phyloP scores from a whole-genome alignment of 169 alveolate species.

The Ichthyophthirius multifiliis region DNA sequence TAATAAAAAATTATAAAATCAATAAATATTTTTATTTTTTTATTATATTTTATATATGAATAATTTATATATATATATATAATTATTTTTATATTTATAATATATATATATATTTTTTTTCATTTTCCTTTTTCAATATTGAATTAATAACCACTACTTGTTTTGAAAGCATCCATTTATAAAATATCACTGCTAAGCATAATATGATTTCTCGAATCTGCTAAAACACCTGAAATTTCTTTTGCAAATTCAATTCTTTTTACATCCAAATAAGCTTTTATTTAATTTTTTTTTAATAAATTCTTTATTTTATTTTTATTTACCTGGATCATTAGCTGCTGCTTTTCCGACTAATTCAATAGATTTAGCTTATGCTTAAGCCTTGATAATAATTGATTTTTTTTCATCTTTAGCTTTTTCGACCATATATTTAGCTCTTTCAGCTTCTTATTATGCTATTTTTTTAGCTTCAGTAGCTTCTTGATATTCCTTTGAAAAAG shows the following conservation, averaged over 20 bases:
- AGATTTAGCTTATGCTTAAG: slow-evolving; percentile 97
- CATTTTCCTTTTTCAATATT: too few species aligned
- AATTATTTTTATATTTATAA: too few species aligned
- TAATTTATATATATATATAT: too few species aligned
- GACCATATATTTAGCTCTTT: slow-evolving; percentile 94
- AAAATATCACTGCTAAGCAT: slow-evolving; percentile 65
- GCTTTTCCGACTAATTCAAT: slow-evolving; percentile 89
- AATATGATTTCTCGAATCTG: slow-evolving; percentile 86
- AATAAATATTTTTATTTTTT: too few species aligned
- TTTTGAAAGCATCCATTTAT: slow-evolving; percentile 34
- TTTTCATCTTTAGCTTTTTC: slow-evolving; percentile 95
- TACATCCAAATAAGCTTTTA: slow-evolving; percentile 92
- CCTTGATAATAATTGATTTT: slow-evolving; percentile 94
- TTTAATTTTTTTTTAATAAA: neutral
- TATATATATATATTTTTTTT: too few species aligned
- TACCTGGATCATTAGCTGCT: slow-evolving; percentile 62
- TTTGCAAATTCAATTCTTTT: slow-evolving; percentile 93
- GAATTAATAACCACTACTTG: too few species aligned
- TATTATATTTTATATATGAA: too few species aligned
- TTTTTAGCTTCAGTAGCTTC: slow-evolving; percentile 98
- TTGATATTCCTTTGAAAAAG: slow-evolving; percentile 95
- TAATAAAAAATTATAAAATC: too few species aligned
- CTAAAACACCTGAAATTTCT: slow-evolving; percentile 90
- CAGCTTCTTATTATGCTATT: slow-evolving; percentile 98
- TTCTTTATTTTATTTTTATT: neutral